These are phyloP conservation scores for Fonsecaea monophora DNA, from an alignment of 2,329 filamentous ascomycete species.

Conservation along the genomic window DNA sequence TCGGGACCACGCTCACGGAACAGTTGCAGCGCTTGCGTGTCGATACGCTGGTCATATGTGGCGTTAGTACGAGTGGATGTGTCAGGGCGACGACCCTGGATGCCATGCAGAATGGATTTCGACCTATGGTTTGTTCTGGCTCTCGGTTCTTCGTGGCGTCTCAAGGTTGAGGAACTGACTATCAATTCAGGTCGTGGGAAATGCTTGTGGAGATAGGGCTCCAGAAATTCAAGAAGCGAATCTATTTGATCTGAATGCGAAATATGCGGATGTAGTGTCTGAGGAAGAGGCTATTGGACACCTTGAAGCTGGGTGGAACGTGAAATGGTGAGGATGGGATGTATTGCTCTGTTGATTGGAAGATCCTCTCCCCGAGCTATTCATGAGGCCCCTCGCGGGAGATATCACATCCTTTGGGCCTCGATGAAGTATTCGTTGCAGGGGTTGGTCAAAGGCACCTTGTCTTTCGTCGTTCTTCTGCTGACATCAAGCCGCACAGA, in stretches of 20 bases:
- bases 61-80: slow-evolving; percentile 57
- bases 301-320: slow-evolving; percentile 48
- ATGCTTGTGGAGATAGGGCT: slow-evolving; percentile 56
- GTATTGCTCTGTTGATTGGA: too few relatives aligned
- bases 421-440: too few relatives aligned
- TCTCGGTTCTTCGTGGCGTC: too few relatives aligned
- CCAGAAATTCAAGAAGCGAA: slow-evolving; percentile 55
- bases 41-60: slow-evolving; percentile 50
- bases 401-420: too few relatives aligned
- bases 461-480: too few relatives aligned
- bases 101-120: slow-evolving; percentile 53
- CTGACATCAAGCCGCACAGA: too few relatives aligned
- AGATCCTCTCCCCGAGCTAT: too few relatives aligned
- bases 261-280: slow-evolving; percentile 56
- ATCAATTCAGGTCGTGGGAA: slow-evolving; percentile 46
- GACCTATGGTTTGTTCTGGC: slow-evolving; percentile 47
- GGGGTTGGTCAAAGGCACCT: too few relatives aligned
- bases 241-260: slow-evolving; percentile 55
- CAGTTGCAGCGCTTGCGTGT: slow-evolving; percentile 42
- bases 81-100: slow-evolving; percentile 56
- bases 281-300: slow-evolving; percentile 52
- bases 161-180: slow-evolving; percentile 1
- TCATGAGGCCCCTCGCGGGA: too few relatives aligned
- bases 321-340: too few relatives aligned
- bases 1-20: slow-evolving; percentile 48